These are phyloP conservation scores for Huntiella omanensis DNA, from an alignment of 2,329 filamentous ascomycete species.

Conservation along the genomic window DNA sequence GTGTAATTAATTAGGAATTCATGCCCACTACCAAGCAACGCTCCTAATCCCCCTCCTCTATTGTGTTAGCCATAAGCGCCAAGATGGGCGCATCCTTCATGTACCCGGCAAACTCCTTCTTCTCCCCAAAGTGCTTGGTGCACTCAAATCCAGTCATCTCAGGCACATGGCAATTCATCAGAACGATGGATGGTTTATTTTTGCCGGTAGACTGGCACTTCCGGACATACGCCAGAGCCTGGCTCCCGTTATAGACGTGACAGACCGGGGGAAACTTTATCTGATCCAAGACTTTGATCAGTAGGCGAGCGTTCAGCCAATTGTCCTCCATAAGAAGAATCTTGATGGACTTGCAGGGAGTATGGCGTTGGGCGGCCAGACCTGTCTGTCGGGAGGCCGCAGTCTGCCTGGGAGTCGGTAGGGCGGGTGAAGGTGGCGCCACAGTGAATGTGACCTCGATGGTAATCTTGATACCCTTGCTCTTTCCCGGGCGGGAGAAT, in stretches of 20 bases:
- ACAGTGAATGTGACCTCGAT: slow-evolving; percentile 53
- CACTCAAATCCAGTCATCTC: slow-evolving; percentile 63
- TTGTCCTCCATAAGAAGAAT: slow-evolving; percentile 73
- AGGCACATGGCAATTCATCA: slow-evolving; percentile 64
- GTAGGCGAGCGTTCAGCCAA: slow-evolving; percentile 12
- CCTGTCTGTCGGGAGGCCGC: not conserved
- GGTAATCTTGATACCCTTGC: slow-evolving; percentile 50
- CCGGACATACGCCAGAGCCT: slow-evolving; percentile 45
- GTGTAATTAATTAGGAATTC: slow-evolving; percentile 60
- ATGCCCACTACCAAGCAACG: slow-evolving; percentile 57
- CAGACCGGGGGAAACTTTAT: slow-evolving; percentile 9
- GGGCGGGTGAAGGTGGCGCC: not conserved
- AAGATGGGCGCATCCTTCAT: slow-evolving; percentile 51
- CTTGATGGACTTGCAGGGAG: slow-evolving; percentile 36
- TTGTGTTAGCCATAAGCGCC: slow-evolving; percentile 66
- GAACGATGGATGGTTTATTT: slow-evolving; percentile 50
- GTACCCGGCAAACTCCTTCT: slow-evolving; percentile 17
- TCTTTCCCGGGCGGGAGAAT: slow-evolving; percentile 35
- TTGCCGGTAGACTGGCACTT: slow-evolving; percentile 31
- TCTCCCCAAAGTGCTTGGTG: slow-evolving; percentile 34
- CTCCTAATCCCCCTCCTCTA: slow-evolving; percentile 50
- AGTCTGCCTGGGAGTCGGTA: not conserved
- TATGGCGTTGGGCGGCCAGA: not conserved
- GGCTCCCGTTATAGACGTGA: slow-evolving; percentile 20
- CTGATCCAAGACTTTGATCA: slow-evolving; percentile 13